Conservation (phyloP, 108 stramenopile species). For the Parmales sp. region DNA sequence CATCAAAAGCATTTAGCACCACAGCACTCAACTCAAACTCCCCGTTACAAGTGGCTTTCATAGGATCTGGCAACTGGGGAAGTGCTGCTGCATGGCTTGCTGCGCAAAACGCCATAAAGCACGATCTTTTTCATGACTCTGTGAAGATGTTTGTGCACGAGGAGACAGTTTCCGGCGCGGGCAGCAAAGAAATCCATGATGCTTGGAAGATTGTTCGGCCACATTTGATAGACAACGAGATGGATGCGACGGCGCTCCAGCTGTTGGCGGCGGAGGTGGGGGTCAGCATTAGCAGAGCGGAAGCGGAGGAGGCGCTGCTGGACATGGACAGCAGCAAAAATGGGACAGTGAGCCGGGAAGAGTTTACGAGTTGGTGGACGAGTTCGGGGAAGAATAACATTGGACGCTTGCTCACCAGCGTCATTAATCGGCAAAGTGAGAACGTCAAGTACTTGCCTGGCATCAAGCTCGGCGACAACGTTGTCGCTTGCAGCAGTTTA, state of each 20-base stretch:
- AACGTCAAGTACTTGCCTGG: slow-evolving; percentile 94
- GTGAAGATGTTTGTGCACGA: too few relatives aligned
- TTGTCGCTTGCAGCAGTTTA: slow-evolving; percentile 72
- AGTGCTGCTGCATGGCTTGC: background rate
- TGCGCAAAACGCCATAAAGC: too few relatives aligned
- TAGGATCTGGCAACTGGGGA: background rate
- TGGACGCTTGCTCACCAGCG: slow-evolving; percentile 45
- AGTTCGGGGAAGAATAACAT: background rate
- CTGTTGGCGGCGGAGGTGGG: too few relatives aligned
- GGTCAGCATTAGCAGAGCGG: background rate
- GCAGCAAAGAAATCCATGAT: too few relatives aligned
- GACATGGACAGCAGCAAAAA: background rate
- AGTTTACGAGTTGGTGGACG: background rate
- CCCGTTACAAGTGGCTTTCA: background rate
- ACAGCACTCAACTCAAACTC: background rate
- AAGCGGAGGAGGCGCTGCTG: background rate
- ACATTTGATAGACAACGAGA: too few relatives aligned
- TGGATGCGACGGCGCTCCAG: too few relatives aligned
- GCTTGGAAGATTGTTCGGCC: too few relatives aligned
- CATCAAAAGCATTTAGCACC: background rate
- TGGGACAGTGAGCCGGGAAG: background rate
- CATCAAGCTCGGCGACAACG: slow-evolving; percentile 71
- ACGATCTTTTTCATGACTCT: too few relatives aligned
- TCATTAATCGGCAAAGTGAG: slow-evolving; percentile 84
- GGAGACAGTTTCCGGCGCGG: too few relatives aligned